These are phyloP conservation scores for Saccharomycodes ludwigii DNA, from an alignment of 805 yeast species.

Conservation along the genomic window DNA sequence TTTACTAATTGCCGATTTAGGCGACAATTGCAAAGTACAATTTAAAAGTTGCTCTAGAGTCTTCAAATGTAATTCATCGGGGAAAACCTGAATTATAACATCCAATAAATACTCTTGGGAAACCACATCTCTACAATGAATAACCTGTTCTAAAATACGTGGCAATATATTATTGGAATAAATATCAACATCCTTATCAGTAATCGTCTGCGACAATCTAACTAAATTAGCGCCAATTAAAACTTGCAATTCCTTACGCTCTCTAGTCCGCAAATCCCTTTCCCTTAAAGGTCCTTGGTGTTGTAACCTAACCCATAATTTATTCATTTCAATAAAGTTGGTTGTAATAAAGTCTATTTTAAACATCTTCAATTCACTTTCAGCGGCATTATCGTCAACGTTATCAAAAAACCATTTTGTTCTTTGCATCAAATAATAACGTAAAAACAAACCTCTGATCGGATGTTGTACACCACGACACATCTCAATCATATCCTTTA, in stretches of 20 bases:
- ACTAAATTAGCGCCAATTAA: constrained; percentile 89
- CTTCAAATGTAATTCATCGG: constrained; percentile 76
- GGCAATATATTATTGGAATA: constrained; percentile 52
- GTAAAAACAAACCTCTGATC: constrained; percentile 74
- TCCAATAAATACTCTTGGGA: constrained; percentile 91
- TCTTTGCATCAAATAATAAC: constrained; percentile 81
- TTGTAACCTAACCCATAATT: constrained; percentile 92
- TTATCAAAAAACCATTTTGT: constrained; percentile 36
- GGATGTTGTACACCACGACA: constrained; percentile 96
- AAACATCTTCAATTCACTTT: constrained; percentile 11
- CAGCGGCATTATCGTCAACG: constrained; percentile 19
- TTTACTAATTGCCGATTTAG: constrained; percentile 54
- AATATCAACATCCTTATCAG: constrained; percentile 48
- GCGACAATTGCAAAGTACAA: constrained; percentile 55
- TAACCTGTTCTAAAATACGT: constrained; percentile 71
- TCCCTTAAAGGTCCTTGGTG: constrained; percentile 91
- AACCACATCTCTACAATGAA: constrained; percentile 81
- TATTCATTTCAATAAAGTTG: constrained; percentile 95
- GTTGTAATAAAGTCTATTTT: constrained; percentile 61
- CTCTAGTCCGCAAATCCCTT: constrained; percentile 56
- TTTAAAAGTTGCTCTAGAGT: constrained; percentile 58
- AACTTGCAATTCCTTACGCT: constrained; percentile 80
- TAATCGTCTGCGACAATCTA: constrained; percentile 65
- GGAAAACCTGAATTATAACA: constrained; percentile 87
- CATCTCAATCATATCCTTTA: constrained; percentile 97